Base-by-base conservation (phyloP, 352 stramenopile genomes). In the Albugo candida region DNA sequence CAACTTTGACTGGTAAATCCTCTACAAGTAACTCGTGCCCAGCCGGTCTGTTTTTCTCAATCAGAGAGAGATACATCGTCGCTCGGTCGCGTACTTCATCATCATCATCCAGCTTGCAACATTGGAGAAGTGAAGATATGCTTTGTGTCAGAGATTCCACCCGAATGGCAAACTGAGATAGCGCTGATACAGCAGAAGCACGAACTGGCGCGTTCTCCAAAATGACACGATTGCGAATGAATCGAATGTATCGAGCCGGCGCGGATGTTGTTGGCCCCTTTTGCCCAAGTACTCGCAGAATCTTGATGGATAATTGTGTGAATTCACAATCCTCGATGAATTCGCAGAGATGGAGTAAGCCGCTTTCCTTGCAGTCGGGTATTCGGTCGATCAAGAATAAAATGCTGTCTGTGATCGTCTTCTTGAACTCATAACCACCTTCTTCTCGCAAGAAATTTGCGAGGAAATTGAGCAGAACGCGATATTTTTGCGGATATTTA, bases 181-280 rank as follows among this genome's bases (percentile, higher is more conserved):
- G 73, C 17, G 94, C 87, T 16, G 82, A 88, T 42, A 99, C 87
- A 2, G 96, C 95, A 11, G 96, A 96, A 11, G 96, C 95, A 41
- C 96, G 80, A 41, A 99, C 89, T 11, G 83, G 68, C 0, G 94
- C 83, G 61, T 98, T 98, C 63, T 99, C 96, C 19, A 99, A 64
- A 61, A 99, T 99, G 41, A 99, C 81, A 40, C 95, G 88, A 75
- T 99, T 99, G 66, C 97, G 98, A 46, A 99, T 97, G 64, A 98
- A 99, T 45, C 95, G 91, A 58, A 99, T 99, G 86, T 98, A 99
- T 20, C 92, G 76, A 11, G 91, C 87, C 2, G 95, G 94, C n/a
- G 80, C 71, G 4, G 77, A 83, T 0, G 94, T 98, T 36, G 66
- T 91, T 0, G 95, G 94, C 12, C 93, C 96, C 45, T 97, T 74